These are phyloP conservation scores for Hirsutella minnesotensis DNA, from an alignment of 2,329 filamentous ascomycete genomes.

Conservation along the genomic window DNA sequence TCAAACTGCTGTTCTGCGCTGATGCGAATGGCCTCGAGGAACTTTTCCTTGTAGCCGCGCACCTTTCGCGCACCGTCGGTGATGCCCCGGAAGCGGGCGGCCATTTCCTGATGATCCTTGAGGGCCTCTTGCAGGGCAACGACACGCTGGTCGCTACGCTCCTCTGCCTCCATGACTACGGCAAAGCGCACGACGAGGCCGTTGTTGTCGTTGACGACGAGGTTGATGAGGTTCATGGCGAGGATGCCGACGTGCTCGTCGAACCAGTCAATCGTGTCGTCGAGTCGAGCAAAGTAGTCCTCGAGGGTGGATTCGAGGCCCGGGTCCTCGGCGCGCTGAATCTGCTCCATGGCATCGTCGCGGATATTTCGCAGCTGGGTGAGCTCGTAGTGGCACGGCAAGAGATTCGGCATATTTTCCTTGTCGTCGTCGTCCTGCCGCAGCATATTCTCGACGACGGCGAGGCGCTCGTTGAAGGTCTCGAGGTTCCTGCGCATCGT, in stretches of 20 bases:
- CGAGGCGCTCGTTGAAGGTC: constrained; percentile 69
- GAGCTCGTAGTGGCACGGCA: constrained; percentile 83
- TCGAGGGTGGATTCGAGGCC: constrained; percentile 72
- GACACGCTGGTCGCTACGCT: constrained; percentile 89
- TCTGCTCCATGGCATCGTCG: constrained; percentile 95
- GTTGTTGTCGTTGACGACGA: constrained; percentile 78
- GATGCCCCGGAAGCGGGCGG: constrained; percentile 86
- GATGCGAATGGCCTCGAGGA: constrained; percentile 66
- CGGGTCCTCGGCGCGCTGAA: constrained; percentile 60
- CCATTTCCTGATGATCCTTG: constrained; percentile 91
- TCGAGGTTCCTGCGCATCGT: constrained; percentile 87
- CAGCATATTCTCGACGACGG: constrained; percentile 66
- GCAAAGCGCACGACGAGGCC: constrained; percentile 85
- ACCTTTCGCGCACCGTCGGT: constrained; percentile 85
- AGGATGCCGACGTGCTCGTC: constrained; percentile 87
- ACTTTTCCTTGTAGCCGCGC: constrained; percentile 94
- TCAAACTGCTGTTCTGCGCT: constrained; percentile 66
- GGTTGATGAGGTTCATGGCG: constrained; percentile 78
- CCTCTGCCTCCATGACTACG: constrained; percentile 86
- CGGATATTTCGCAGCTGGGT: constrained; percentile 86
- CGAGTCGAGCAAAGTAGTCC: constrained; percentile 79
- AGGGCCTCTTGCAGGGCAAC: constrained; percentile 87
- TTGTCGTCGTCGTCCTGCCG: constrained; percentile 72
- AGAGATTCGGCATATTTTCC: constrained; percentile 83
- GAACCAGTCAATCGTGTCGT: constrained; percentile 86